Evolutionary conservation across 495 filamentous ascomycete genomes (phyloP), one percentile per base, ranked within the genome.

Genomic region (Xylaria castorea): DNA sequence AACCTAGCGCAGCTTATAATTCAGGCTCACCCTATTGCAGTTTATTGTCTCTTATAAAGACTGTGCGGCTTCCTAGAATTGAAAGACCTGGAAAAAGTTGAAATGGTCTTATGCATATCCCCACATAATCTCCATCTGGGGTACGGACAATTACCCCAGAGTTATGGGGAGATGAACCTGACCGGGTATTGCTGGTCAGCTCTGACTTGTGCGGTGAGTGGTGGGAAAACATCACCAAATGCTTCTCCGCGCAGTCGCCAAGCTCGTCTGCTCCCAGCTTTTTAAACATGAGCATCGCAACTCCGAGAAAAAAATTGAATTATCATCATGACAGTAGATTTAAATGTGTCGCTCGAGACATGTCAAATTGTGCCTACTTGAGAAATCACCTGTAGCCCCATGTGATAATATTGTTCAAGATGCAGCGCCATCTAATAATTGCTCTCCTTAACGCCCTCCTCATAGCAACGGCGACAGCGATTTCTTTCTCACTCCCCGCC

Each of bases 181-280:
- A 50, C 46, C 20, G 46, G 46, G 6, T 6, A 51, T 27, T 5
- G 22, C 50, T 53, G 42, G 18, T 50, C 12, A 11, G 14, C 38
- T 63, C 30, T 32, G 36, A 66, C 27, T 53, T 34, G 46, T 27
- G 18, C 7, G 32, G 30, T 66, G 64, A 66, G 30, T 66, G 64
- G 64, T 66, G 64, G 64, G 64, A 66, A 66, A 66, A 53, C 32
- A 51, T 51, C 27, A 66, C 9, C 46, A 38, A 51, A 22, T 11
- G 30, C 25, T 20, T 66, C 64, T 44, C 64, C 64, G 44, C 64
- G 64, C 64, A 18, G 16, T 42, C 64, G 64, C 64, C 64, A 66
- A 66, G 64, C 38, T 51, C 4, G 36, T 66, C 44, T 51, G 16
- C 20, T 32, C n/a, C 22, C 22, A 38, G 58, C 32, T 20, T 61